Conservation (phyloP, 192 early-diverging fungal species). For the Geosiphon pyriformis region DNA sequence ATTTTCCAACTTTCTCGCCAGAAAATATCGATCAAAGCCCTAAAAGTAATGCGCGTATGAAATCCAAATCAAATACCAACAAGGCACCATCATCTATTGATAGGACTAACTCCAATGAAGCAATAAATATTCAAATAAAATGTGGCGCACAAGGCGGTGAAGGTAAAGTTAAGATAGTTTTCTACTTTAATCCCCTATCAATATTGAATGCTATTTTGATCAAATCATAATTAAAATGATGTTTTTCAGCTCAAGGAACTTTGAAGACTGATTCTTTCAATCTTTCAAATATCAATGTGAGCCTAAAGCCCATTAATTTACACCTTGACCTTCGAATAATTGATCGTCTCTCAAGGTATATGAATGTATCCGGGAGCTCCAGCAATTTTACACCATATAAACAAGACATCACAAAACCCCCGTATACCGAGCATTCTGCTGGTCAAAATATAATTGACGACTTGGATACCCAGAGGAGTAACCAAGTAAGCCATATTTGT, state of each 20-base stretch:
- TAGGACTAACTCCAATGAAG: not conserved
- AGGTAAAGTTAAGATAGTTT: not conserved
- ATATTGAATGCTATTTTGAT: too few relatives aligned
- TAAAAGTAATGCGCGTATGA: not conserved
- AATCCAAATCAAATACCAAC: not conserved
- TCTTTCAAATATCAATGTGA: slow-evolving; percentile 30
- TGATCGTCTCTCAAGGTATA: slow-evolving; percentile 40
- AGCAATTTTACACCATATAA: too few relatives aligned
- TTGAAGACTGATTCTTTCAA: too few relatives aligned
- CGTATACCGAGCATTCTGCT: not conserved
- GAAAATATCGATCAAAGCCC: not conserved
- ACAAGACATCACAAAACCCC: not conserved
- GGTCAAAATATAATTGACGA: slow-evolving; percentile 36
- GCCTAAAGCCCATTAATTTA: slow-evolving; percentile 44
- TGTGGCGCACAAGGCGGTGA: not conserved
- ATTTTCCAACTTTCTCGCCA: slow-evolving; percentile 6
- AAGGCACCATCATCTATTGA: not conserved
- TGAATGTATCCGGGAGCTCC: slow-evolving; percentile 24
- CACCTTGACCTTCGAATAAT: slow-evolving; percentile 42
- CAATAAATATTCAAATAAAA: slow-evolving; percentile 1
- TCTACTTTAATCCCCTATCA: not conserved
- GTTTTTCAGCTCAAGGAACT: too few relatives aligned
- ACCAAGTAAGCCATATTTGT: slow-evolving; percentile 25
- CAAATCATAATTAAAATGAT: too few relatives aligned
- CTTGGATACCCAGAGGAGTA: slow-evolving; percentile 17